A percentile compares a stretch with the other conserved stretches of the same genome.
Evolutionary conservation across 345 rosid species (phyloP).

Genomic region (Boechera stricta): DNA sequence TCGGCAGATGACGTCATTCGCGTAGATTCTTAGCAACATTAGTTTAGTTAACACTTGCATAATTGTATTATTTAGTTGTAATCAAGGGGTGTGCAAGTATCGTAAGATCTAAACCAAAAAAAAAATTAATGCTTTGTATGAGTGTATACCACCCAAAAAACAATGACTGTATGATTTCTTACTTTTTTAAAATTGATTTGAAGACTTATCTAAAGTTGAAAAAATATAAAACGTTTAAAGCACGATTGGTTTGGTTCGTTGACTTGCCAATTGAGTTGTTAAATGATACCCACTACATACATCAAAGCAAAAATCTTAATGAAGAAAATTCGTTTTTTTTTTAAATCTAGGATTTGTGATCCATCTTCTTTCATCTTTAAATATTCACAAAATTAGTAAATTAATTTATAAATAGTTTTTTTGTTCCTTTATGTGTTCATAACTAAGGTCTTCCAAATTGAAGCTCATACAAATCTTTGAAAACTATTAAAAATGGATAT

Average conservation of each 20-base stretch:
- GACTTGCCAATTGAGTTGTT: background rate
- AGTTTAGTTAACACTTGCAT: slow-evolving; percentile 9
- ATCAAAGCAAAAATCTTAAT: too few species aligned
- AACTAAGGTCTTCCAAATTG: background rate
- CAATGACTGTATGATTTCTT: background rate
- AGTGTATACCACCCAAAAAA: background rate
- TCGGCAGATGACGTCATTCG: background rate
- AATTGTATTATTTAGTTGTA: background rate
- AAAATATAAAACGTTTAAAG: background rate
- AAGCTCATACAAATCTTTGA: background rate
- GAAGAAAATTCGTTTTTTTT: background rate
- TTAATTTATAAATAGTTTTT: background rate
- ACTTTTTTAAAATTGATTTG: background rate
- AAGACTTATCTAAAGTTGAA: too few species aligned
- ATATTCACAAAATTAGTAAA: background rate
- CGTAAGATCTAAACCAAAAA: background rate
- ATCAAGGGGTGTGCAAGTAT: background rate
- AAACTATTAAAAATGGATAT: too few species aligned
- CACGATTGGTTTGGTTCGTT: background rate
- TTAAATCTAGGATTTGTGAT: background rate
- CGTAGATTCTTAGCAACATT: background rate
- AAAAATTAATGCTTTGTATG: background rate
- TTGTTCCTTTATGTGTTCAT: background rate
- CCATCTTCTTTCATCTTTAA: too few species aligned
- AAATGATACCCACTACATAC: background rate